A percentile compares a stretch with the other conserved stretches of the same genome.
Conservation (phyloP, 1,284 basidiomycete species). For the Rhodotorula sp. region DNA sequence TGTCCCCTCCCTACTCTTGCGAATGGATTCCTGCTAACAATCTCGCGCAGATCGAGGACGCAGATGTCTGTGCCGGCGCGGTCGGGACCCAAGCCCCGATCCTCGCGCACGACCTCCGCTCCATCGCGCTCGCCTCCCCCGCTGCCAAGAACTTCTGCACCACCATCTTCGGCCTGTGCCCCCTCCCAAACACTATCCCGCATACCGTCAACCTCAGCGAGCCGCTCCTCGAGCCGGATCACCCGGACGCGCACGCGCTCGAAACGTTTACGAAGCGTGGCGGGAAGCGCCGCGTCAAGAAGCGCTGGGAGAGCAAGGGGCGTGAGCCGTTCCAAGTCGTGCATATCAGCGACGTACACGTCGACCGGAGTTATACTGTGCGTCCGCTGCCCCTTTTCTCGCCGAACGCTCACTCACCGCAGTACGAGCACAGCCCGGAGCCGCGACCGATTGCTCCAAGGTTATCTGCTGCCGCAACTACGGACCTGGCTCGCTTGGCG, state of each 20-base stretch:
- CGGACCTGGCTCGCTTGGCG: conserved; percentile 28
- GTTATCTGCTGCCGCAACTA: conserved; percentile 60
- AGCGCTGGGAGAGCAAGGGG: not conserved
- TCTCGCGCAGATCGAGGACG: conserved; percentile 49
- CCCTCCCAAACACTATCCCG: conserved; percentile 47
- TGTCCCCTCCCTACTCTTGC: not conserved
- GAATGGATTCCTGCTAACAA: not conserved
- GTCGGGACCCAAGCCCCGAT: conserved; percentile 61
- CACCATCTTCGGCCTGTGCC: conserved; percentile 61
- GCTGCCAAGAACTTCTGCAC: conserved; percentile 63
- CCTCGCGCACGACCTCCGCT: conserved; percentile 61
- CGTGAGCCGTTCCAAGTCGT: conserved; percentile 45
- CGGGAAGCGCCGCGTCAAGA: not conserved
- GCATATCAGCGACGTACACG: conserved; percentile 49
- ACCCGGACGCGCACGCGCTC: not conserved
- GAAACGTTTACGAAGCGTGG: not conserved
- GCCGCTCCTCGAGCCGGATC: not conserved
- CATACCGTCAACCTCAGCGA: conserved; percentile 33
- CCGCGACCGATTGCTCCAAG: conserved; percentile 62
- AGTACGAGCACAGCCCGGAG: conserved; percentile 48
- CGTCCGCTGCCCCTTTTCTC: not conserved
- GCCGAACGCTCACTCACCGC: not conserved
- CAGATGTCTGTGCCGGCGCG: conserved; percentile 62
- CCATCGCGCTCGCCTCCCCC: conserved; percentile 56
- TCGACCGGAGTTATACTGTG: conserved; percentile 51